Evolutionary conservation across 345 rosid species (phyloP).

Genomic region (Psidium friedrichsthalianum): DNA sequence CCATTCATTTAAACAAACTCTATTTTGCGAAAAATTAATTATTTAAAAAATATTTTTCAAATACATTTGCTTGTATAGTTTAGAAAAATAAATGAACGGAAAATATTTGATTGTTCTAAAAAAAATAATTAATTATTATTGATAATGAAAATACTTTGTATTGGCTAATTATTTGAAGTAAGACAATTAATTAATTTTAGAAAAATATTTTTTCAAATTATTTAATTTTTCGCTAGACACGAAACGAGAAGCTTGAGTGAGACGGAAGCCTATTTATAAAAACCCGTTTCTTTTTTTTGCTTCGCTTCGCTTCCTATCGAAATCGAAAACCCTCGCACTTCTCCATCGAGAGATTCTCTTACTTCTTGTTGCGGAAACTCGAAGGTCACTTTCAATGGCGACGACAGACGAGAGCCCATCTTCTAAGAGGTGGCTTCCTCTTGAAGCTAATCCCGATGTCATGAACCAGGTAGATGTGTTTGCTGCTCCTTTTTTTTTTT

Average conservation of each 20-base stretch:
- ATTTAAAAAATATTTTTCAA: background rate
- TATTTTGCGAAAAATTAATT: no score
- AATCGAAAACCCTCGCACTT: background rate
- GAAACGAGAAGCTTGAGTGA: background rate
- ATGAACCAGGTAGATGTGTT: slow-evolving; percentile 74
- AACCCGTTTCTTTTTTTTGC: background rate
- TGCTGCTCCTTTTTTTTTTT: background rate
- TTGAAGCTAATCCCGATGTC: slow-evolving; percentile 94
- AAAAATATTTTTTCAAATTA: no score
- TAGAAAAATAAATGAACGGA: no score
- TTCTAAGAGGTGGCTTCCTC: slow-evolving; percentile 93
- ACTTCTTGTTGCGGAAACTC: background rate
- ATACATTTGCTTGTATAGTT: no score
- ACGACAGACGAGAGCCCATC: slow-evolving; percentile 36
- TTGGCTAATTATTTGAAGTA: no score
- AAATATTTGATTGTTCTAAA: no score
- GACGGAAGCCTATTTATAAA: background rate
- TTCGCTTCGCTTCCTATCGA: background rate
- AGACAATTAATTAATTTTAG: no score
- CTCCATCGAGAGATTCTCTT: background rate
- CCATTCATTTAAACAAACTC: no score
- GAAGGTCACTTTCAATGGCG: slow-evolving; percentile 26
- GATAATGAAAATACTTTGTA: no score
- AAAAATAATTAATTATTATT: no score
- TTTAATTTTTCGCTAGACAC: no score